These are phyloP conservation scores for Dicorynia guianensis DNA, from an alignment of 306 rosid genomes.

Conservation along the genomic window DNA sequence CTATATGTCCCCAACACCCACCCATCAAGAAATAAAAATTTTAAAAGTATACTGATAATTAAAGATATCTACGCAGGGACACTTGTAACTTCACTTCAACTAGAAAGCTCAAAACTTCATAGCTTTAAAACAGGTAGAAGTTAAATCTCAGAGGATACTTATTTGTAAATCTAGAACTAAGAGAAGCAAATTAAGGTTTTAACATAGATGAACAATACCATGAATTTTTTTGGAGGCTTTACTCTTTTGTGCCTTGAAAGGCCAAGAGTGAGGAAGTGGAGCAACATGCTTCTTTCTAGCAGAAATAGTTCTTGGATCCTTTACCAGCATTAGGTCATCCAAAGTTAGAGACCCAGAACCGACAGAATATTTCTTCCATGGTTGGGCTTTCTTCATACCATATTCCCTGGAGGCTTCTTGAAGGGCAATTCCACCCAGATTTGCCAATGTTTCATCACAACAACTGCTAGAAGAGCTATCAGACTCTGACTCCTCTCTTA, in stretches of 20 bases:
- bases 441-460: slow-evolving; percentile 66
- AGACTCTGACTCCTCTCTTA: slow-evolving; percentile 55
- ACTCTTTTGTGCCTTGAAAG: slow-evolving; percentile 67
- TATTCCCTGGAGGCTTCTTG: slow-evolving; percentile 80
- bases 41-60: slow-evolving; percentile 7
- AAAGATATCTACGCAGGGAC: slow-evolving; percentile 18
- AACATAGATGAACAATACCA: slow-evolving; percentile 54
- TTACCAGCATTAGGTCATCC: slow-evolving; percentile 65
- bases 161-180: slow-evolving; percentile 37
- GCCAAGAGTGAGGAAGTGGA: slow-evolving; percentile 78
- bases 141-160: slow-evolving; percentile 20
- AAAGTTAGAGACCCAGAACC: slow-evolving; percentile 48
- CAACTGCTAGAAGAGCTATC: slow-evolving; percentile 69
- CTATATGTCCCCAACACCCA: slow-evolving; percentile 22
- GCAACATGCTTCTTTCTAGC: slow-evolving; percentile 68
- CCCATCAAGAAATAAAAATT: slow-evolving; percentile 23
- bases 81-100: slow-evolving; percentile 18
- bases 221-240: slow-evolving; percentile 66
- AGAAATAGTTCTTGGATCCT: slow-evolving; percentile 62
- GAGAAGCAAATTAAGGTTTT: slow-evolving; percentile 16
- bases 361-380: slow-evolving; percentile 54
- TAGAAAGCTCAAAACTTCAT: slow-evolving; percentile 10
- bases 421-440: slow-evolving; percentile 80
- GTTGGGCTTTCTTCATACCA: slow-evolving; percentile 63
- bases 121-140: slow-evolving; percentile 27